Percentiles rank a stretch among this genome's conserved stretches.
These are phyloP conservation scores for Digitaria exilis DNA, from an alignment of 202 grass and related monocot genomes.

Conservation along the genomic window DNA sequence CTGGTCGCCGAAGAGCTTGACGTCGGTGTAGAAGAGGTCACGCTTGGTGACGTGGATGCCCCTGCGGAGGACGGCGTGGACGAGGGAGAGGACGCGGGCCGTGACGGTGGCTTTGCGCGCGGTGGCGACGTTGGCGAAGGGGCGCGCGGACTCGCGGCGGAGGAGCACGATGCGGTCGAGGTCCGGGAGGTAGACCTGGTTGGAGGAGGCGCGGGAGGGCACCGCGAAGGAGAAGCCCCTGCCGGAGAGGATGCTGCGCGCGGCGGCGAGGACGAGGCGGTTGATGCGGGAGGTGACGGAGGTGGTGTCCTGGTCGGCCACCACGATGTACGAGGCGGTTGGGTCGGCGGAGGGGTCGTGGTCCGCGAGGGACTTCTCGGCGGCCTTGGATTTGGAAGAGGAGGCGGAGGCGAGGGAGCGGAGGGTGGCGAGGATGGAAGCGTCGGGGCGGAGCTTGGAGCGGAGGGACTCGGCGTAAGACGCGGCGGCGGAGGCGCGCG, in stretches of 20 bases:
- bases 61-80: slow-evolving; percentile 84
- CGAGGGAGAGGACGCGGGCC: slow-evolving; percentile 87
- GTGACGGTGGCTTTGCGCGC: slow-evolving; percentile 95
- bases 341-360: slow-evolving; percentile 36
- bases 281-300: slow-evolving; percentile 80
- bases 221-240: slow-evolving; percentile 92
- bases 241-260: slow-evolving; percentile 72
- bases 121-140: slow-evolving; percentile 81
- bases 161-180: slow-evolving; percentile 93
- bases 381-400: slow-evolving; percentile 39
- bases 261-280: slow-evolving; percentile 61
- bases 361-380: slow-evolving; percentile 30
- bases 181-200: slow-evolving; percentile 92
- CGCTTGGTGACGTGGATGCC: slow-evolving; percentile 96
- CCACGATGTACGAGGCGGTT: slow-evolving; percentile 65
- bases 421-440: slow-evolving; percentile 76
- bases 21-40: slow-evolving; percentile 98
- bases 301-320: slow-evolving; percentile 67
- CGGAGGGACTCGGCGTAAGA: slow-evolving; percentile 86
- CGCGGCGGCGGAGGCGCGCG: slow-evolving; percentile 48
- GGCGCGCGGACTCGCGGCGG: slow-evolving; percentile 72
- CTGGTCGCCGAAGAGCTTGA: slow-evolving; percentile 96
- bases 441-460: slow-evolving; percentile 75
- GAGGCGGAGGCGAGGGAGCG: slow-evolving; percentile 58
- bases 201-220: slow-evolving; percentile 77